Conservation (phyloP, 2,329 filamentous ascomycete genomes). For the Pseudocercospora cruenta region DNA sequence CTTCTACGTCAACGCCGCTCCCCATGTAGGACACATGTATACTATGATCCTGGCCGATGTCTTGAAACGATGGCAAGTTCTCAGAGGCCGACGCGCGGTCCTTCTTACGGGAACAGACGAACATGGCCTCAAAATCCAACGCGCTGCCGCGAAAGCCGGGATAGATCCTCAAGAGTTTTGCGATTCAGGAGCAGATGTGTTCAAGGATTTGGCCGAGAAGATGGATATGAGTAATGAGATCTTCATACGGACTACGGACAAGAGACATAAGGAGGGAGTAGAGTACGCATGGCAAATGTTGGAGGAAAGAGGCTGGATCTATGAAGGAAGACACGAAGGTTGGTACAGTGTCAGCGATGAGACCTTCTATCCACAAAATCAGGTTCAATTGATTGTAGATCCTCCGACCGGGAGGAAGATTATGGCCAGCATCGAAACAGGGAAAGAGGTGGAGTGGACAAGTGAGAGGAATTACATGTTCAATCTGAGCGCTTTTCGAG, state of each 20-base stretch:
- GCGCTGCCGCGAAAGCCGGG: constrained; percentile 72
- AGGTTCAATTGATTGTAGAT: constrained; percentile 74
- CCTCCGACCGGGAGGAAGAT: constrained; percentile 80
- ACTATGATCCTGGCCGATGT: constrained; percentile 90
- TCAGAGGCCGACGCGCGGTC: constrained; percentile 72
- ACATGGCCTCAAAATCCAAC: constrained; percentile 96
- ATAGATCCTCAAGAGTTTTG: constrained; percentile 82
- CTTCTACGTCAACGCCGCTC: constrained; percentile 97
- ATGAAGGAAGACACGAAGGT: constrained; percentile 58
- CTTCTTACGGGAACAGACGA: constrained; percentile 94
- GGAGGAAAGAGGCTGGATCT: constrained; percentile 53
- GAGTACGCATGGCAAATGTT: constrained; percentile 87
- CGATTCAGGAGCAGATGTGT: constrained; percentile 79
- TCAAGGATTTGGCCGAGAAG: constrained; percentile 71
- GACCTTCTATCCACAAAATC: constrained; percentile 83
- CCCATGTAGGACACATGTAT: constrained; percentile 93
- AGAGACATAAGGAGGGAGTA: constrained; percentile 79
- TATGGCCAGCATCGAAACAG: constrained; percentile 78
- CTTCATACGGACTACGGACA: constrained; percentile 91
- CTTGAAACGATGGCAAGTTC: constrained; percentile 84
- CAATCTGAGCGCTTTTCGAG: constrained; percentile 78
- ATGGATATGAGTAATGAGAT: constrained; percentile 76
- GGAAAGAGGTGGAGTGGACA: constrained; percentile 91
- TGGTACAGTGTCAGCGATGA: constrained; percentile 98
- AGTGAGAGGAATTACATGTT: constrained; percentile 96